Base-by-base conservation (phyloP, 495 filamentous ascomycete genomes). In the Aspergillus heteromorphus region DNA sequence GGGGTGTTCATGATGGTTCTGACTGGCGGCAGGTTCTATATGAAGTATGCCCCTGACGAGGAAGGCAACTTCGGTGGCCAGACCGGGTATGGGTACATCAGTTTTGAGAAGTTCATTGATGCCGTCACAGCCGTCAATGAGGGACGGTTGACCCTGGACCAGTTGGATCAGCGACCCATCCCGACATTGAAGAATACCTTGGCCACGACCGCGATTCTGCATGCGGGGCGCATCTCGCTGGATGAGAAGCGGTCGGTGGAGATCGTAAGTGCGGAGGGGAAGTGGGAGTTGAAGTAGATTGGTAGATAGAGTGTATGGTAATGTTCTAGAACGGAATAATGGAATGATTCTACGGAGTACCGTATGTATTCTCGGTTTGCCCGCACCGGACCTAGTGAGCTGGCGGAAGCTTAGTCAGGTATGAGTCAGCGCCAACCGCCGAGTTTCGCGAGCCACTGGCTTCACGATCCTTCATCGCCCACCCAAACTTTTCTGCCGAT, bases 71-170 rank as follows among this genome's bases (percentile, higher is more conserved):
- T 97, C 65, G 82, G 79, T 30, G 92, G 92, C 18, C 92, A 96
- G 68, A 87, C 83, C 6, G 92, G 92, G 0, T 97, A 97, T 64
- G 90, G 92, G 13, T 97, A 96, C 66, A 82, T 96, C 56, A 89
- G 85, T 51, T 92, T 96, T 65, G 92, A 97, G 76, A 97, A 97
- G 69, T 96, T 97, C 67, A 85, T 97, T 13, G 89, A 96, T 65
- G 90, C 87, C 3, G 89, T 90, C 59, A 84, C 82, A 9, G 81
- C 83, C 0, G 74, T 96, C 47, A 92, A 93, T 56, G 82, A 87
- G 54, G 83, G 86, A 10, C 74, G 76, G 14, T 77, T 84, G 50
- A 88, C 83, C 43, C 78, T 92, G 4, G 83, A 83, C 23, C 83
- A 89, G 54, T 74, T 96, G 41, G 92, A 97, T 62, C 75, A 76